Evolutionary conservation across 805 yeast species (phyloP).

Genomic region (Sugiyamaella floridensis): DNA sequence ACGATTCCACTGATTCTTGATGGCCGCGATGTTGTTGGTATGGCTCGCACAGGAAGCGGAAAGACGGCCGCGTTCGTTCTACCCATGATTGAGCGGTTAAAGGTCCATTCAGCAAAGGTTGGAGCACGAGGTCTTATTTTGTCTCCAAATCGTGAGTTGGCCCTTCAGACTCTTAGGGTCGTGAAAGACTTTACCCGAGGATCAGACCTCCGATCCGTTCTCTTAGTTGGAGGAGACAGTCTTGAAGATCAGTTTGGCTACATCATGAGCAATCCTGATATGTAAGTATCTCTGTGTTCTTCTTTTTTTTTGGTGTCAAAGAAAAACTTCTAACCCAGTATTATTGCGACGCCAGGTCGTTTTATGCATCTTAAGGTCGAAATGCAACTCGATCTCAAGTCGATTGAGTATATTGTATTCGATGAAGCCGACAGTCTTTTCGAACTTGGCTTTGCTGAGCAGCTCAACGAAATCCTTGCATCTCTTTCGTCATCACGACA

Average conservation of each 20-base stretch:
- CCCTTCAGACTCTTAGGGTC: slow-evolving; percentile 83
- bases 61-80: slow-evolving; percentile 94
- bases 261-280: slow-evolving; percentile 92
- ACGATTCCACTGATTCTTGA: slow-evolving; percentile 86
- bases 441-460: slow-evolving; percentile 94
- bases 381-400: slow-evolving; percentile 78
- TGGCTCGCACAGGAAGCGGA: slow-evolving; percentile 99
- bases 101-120: slow-evolving; percentile 74
- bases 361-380: slow-evolving; percentile 92
- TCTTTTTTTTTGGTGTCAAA: too few species aligned
- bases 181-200: slow-evolving; percentile 83
- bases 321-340: slow-evolving; percentile 13
- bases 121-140: slow-evolving; percentile 85
- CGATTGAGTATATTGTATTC: slow-evolving; percentile 84
- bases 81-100: slow-evolving; percentile 82
- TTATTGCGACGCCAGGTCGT: slow-evolving; percentile 97
- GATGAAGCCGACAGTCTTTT: slow-evolving; percentile 97
- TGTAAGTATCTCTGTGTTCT: slow-evolving; percentile 25
- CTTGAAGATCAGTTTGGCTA: slow-evolving; percentile 89
- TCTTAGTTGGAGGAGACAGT: slow-evolving; percentile 97
- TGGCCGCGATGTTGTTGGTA: slow-evolving; percentile 91
- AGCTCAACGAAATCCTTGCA: slow-evolving; percentile 79
- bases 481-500: slow-evolving; percentile 79
- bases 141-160: slow-evolving; percentile 95
- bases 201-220: slow-evolving; percentile 70